A percentile compares a stretch with the other conserved stretches of the same genome.
Conservation (phyloP, 1,284 basidiomycete genomes). For the Cryptococcus sp. region DNA sequence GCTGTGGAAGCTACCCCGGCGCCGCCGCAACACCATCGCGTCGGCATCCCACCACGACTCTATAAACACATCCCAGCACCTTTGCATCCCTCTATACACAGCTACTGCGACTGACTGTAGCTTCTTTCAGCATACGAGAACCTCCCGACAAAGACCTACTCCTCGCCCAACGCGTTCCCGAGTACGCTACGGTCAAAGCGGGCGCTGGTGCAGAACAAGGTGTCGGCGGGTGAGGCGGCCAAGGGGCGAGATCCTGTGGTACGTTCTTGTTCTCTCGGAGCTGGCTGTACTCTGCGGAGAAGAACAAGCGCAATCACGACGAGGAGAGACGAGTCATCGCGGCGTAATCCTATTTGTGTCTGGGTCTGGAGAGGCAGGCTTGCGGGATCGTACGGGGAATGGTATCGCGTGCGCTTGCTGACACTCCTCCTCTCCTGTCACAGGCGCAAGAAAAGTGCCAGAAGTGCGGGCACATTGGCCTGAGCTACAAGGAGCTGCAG, state of each 20-base stretch:
- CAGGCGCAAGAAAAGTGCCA: conserved; percentile 92
- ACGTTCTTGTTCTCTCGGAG: neutral
- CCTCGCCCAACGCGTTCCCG: conserved; percentile 91
- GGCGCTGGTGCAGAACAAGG: conserved; percentile 79
- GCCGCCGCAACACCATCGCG: too few relatives aligned
- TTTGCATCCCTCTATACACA: too few relatives aligned
- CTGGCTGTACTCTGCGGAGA: too few relatives aligned
- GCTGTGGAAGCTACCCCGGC: too few relatives aligned
- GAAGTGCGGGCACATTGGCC: conserved; percentile 71
- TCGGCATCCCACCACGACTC: too few relatives aligned
- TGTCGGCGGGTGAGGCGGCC: conserved; percentile 69
- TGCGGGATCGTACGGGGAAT: too few relatives aligned
- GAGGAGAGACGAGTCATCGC: too few relatives aligned
- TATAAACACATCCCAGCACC: too few relatives aligned
- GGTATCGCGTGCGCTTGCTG: too few relatives aligned
- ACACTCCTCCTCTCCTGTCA: neutral
- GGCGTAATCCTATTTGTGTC: too few relatives aligned
- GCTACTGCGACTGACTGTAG: neutral
- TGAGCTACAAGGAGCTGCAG: conserved; percentile 54
- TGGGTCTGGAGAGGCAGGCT: too few relatives aligned
- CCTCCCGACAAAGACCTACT: conserved; percentile 82
- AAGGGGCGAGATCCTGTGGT: conserved; percentile 44
- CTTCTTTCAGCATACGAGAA: conserved; percentile 79
- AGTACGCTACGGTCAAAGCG: conserved; percentile 81
- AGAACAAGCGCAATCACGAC: too few relatives aligned